Evolutionary conservation across 371 early-diverging fungal species (phyloP), one percentile per base, ranked within the genome.

Genomic region (Mucor piriformis): DNA sequence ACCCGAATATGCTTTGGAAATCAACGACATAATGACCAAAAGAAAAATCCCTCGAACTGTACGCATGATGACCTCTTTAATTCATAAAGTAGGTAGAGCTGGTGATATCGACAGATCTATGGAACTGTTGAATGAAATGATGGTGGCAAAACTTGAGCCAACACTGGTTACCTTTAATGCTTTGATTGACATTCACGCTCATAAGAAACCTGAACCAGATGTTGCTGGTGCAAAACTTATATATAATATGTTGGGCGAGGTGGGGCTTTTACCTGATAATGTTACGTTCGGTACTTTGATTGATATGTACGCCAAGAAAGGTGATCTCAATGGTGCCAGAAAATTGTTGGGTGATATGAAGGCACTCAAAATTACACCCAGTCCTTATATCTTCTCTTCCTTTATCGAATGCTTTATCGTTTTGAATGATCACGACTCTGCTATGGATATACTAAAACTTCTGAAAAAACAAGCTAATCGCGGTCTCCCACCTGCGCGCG

Each of bases 101-200:
- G 80, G 80, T 1, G 52, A 80, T 48, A 34, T 75, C 5, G 54
- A 63, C 3, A 48, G 57, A 23, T 59, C 80, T 1, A 66, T 65
- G 65, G 69, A 66, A 6, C 21, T 80, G 6, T 68, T 80, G 5
- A 53, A 77, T 29, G 76, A 74, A 33, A 67, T 77, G 68, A 42
- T 61, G 12, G 46, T 38, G 7, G 68, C 65, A 11, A 50, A 48
- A 5, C 40, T 72, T 15, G 54, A 35, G 8, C 81, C 82, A 1
- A 74, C 63, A 11, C 29, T 67, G 23, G 68, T 79, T 18, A 80
- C 81, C 6, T 77, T 73, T 46, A 81, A 79, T 62, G 73, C 73
- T 2, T 34, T 83, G 16, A 78, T 83, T n/a, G 78, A 80, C 53
- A 72, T 80, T 3, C 67, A 78, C 46, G 82, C 74, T 8, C 74